Percentiles rank a stretch among this genome's conserved stretches.
Evolutionary conservation across 1,284 basidiomycete genomes (phyloP).

Genomic region (Sphagnurus paluster): DNA sequence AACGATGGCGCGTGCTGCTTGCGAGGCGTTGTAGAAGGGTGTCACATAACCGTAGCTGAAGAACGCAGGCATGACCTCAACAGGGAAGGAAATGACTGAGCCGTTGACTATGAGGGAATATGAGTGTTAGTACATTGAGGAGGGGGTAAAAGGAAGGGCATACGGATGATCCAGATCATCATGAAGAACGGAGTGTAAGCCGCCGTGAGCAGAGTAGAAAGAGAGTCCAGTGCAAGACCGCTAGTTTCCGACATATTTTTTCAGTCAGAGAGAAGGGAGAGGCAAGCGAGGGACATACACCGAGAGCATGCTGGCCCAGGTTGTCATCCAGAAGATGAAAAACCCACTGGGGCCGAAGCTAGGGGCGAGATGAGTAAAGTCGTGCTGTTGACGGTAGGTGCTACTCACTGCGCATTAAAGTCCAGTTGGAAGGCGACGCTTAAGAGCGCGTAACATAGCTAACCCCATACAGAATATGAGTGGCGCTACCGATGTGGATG

Average conservation of each 20-base stretch:
- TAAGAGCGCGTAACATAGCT: slow-evolving; percentile 61
- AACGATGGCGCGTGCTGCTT: slow-evolving; percentile 60
- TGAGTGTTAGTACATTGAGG: slow-evolving; percentile 11
- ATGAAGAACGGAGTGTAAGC: slow-evolving; percentile 61
- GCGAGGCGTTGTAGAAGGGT: slow-evolving; percentile 73
- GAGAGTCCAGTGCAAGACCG: slow-evolving; percentile 63
- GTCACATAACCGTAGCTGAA: slow-evolving; percentile 68
- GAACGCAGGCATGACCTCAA: slow-evolving; percentile 64
- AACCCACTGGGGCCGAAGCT: slow-evolving; percentile 59
- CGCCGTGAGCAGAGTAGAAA: slow-evolving; percentile 54
- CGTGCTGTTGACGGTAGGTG: no score
- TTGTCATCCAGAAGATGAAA: slow-evolving; percentile 73
- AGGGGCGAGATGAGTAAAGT: not conserved
- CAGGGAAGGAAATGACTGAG: slow-evolving; percentile 61
- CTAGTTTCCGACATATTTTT: no score
- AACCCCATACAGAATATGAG: no score
- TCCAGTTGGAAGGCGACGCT: slow-evolving; percentile 64
- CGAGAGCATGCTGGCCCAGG: slow-evolving; percentile 60
- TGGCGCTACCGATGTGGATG: slow-evolving; percentile 19
- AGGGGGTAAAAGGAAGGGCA: slow-evolving; percentile 20
- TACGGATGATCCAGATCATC: slow-evolving; percentile 67
- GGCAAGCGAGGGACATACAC: slow-evolving; percentile 32
- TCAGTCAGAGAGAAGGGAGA: not conserved
- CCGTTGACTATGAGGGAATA: slow-evolving; percentile 51
- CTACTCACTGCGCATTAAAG: slow-evolving; percentile 43